Percentiles rank a stretch among this genome's conserved stretches.
Evolutionary conservation across 2,329 filamentous ascomycete genomes (phyloP).

Genomic region (Aspergillus luchuensis): DNA sequence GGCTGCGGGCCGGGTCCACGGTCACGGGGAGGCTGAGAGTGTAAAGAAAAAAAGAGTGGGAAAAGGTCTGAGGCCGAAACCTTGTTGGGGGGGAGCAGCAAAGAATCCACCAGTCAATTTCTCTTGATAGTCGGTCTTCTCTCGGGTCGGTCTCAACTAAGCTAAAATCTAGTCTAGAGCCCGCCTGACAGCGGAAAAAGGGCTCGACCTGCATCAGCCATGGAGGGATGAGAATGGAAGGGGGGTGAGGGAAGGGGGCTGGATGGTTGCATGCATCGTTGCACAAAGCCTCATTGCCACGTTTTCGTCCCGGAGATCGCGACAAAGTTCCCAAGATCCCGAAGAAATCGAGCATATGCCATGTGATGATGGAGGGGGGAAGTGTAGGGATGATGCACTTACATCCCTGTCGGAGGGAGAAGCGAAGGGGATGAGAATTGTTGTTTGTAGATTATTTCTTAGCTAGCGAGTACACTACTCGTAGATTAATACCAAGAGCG

Average conservation of each 20-base stretch:
- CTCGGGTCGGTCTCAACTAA: neutral
- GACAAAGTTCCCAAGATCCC: neutral
- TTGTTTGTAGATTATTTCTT: neutral
- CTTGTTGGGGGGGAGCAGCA: neutral
- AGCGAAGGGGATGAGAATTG: neutral
- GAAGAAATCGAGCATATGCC: neutral
- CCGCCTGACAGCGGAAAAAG: constrained; percentile 7
- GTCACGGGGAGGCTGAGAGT: constrained; percentile 13
- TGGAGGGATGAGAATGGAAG: neutral
- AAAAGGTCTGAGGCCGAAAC: neutral
- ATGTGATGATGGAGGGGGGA: neutral
- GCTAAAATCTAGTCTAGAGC: neutral
- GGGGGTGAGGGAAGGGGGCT: neutral
- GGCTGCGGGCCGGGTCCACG: constrained; percentile 15
- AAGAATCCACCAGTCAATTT: neutral
- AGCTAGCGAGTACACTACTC: neutral
- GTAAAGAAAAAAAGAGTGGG: neutral
- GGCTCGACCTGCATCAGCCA: constrained; percentile 15
- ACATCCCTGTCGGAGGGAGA: neutral
- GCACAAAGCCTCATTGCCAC: constrained; percentile 20
- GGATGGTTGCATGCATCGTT: constrained; percentile 14
- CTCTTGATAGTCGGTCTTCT: neutral
- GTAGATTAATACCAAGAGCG: neutral
- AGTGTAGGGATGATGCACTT: no score
- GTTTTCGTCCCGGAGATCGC: constrained; percentile 9